These are phyloP conservation scores for Ambrosiella xylebori DNA, from an alignment of 2,329 filamentous ascomycete species.

Conservation along the genomic window DNA sequence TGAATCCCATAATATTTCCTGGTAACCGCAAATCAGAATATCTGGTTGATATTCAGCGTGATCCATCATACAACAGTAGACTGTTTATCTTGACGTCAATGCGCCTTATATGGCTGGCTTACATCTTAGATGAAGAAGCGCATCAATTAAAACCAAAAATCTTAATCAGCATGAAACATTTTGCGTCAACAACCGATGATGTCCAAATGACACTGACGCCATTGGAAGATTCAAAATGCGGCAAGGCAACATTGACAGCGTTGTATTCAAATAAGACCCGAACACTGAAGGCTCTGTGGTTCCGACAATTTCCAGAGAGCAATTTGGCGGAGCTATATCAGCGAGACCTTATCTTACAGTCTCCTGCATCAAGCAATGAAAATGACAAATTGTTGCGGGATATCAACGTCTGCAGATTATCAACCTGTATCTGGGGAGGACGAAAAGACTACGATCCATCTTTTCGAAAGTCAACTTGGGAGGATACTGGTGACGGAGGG, in stretches of 20 bases:
- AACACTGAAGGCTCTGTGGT: constrained; percentile 6
- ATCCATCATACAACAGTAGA: constrained; percentile 4
- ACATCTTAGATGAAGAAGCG: background rate
- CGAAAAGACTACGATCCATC: background rate
- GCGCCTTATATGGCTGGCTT: constrained; percentile 10
- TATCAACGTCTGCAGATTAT: background rate
- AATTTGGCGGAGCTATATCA: constrained; percentile 1
- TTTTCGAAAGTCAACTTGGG: background rate
- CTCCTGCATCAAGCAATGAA: background rate
- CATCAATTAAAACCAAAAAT: background rate
- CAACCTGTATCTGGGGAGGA: constrained; percentile 4
- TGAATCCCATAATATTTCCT: constrained; percentile 5
- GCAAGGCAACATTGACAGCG: background rate
- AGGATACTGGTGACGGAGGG: background rate
- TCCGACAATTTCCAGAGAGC: background rate
- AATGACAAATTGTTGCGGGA: background rate
- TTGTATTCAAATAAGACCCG: background rate
- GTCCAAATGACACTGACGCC: constrained; percentile 3
- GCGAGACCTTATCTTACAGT: background rate
- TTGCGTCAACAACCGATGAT: background rate
- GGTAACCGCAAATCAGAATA: constrained; percentile 6
- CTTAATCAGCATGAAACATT: background rate
- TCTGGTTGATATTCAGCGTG: constrained; percentile 9
- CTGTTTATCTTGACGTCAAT: constrained; percentile 12
- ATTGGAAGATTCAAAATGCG: background rate